Conservation (phyloP, 768 basidiomycete species). For the Boletus sp. region DNA sequence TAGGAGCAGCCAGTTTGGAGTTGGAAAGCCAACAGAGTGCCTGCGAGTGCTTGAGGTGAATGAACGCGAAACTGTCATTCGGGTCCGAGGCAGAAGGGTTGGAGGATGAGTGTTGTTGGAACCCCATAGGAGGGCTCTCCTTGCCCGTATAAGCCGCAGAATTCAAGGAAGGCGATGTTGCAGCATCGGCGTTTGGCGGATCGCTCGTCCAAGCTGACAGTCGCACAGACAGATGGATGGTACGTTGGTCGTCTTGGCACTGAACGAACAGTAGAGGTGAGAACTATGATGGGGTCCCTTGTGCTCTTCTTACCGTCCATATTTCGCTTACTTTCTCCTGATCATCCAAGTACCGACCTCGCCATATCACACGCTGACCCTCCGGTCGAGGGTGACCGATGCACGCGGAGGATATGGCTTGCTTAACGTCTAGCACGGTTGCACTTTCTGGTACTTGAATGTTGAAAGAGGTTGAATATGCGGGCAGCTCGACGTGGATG, state of each 20-base stretch:
- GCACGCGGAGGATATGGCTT: slow-evolving; percentile 58
- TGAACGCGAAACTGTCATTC: slow-evolving; percentile 14
- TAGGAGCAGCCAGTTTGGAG: slow-evolving; percentile 15
- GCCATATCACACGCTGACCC: slow-evolving; percentile 78
- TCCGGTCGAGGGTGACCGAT: slow-evolving; percentile 61
- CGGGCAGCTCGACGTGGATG: slow-evolving; percentile 73
- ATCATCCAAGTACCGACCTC: slow-evolving; percentile 65
- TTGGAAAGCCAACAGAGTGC: slow-evolving; percentile 26
- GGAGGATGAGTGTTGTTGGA: slow-evolving; percentile 5
- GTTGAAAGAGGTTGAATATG: slow-evolving; percentile 65
- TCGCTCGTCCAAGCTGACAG: slow-evolving; percentile 68
- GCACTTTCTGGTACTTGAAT: slow-evolving; percentile 47
- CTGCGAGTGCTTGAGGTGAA: slow-evolving; percentile 26
- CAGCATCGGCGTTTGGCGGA: slow-evolving; percentile 41
- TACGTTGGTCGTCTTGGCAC: slow-evolving; percentile 55
- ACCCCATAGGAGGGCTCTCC: background rate
- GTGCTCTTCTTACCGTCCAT: slow-evolving; percentile 57
- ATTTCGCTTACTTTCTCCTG: slow-evolving; percentile 62
- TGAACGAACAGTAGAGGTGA: slow-evolving; percentile 26
- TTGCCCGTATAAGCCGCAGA: background rate
- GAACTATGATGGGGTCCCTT: background rate
- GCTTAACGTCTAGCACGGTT: slow-evolving; percentile 65
- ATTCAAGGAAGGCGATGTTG: slow-evolving; percentile 11
- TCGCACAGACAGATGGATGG: slow-evolving; percentile 77
- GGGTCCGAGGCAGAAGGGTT: background rate